Evolutionary conservation across 2,329 filamentous ascomycete species (phyloP).

Genomic region (Macrophomina pseudophaseolina): DNA sequence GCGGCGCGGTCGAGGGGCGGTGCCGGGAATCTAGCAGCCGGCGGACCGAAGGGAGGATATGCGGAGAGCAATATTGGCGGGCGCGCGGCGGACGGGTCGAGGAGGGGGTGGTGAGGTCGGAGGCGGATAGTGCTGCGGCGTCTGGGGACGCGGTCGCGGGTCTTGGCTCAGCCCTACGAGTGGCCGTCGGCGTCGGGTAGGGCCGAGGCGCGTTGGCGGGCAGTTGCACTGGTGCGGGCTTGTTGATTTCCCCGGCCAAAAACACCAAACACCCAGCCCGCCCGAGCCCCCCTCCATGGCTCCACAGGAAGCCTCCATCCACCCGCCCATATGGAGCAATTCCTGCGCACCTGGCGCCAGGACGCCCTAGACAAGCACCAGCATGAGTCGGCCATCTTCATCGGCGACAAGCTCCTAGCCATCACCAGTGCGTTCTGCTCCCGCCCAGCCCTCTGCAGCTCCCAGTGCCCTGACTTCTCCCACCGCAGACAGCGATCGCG

Average conservation of each 20-base stretch:
- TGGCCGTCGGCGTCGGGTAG: neutral
- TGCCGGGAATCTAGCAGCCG: too few relatives aligned
- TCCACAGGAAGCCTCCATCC: neutral
- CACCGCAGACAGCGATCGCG: conserved; percentile 79
- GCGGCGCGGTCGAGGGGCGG: too few relatives aligned
- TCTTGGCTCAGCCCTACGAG: conserved; percentile 12
- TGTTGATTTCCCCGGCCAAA: conserved; percentile 3
- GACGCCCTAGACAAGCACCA: conserved; percentile 95
- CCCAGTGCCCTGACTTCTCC: conserved; percentile 27
- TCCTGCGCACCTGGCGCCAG: conserved; percentile 91
- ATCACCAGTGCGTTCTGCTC: conserved; percentile 74
- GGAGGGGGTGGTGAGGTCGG: neutral
- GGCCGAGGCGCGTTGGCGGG: conserved; percentile 2
- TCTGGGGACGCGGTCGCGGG: neutral
- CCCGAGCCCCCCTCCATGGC: conserved; percentile 21
- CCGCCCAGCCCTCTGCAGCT: conserved; percentile 1
- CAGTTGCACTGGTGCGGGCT: conserved; percentile 15
- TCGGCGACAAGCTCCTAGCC: conserved; percentile 94
- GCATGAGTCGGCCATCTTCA: conserved; percentile 94
- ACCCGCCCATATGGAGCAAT: conserved; percentile 75
- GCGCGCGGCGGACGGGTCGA: too few relatives aligned
- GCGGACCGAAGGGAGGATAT: too few relatives aligned
- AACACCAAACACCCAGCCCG: conserved; percentile 20
- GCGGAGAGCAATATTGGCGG: too few relatives aligned
- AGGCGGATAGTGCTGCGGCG: neutral